These are phyloP conservation scores for Tagetes patula DNA, from an alignment of 129 eudicot species.

Conservation along the genomic window DNA sequence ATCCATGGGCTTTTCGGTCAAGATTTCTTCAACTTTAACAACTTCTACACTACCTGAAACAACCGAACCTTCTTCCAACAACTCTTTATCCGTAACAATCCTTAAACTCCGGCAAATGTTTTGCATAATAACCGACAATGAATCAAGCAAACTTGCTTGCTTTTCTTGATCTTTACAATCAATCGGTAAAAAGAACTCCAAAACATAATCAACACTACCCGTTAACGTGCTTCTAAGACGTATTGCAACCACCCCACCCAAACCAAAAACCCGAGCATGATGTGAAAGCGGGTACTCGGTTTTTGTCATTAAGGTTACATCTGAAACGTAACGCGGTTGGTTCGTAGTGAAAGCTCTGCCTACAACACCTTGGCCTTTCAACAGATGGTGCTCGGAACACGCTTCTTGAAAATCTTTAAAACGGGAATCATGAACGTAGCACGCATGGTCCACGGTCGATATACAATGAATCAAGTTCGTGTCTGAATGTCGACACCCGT, in stretches of 20 bases:
- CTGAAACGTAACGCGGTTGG: constrained; percentile 69
- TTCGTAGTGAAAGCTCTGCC: constrained; percentile 75
- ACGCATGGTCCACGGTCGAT: constrained; percentile 75
- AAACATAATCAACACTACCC: constrained; percentile 67
- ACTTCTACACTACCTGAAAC: constrained; percentile 11
- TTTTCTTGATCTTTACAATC: constrained; percentile 57
- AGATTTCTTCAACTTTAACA: constrained; percentile 39
- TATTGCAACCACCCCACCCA: constrained; percentile 84
- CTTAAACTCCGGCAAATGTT: constrained; percentile 62
- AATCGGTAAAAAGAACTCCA: constrained; percentile 82
- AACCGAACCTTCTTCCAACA: constrained; percentile 54
- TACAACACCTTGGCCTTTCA: constrained; percentile 83
- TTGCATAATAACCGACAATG: constrained; percentile 64
- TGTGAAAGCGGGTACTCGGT: constrained; percentile 94
- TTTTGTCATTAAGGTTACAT: constrained; percentile 52
- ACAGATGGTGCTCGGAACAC: constrained; percentile 81
- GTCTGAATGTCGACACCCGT: constrained; percentile 69
- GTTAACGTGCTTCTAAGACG: constrained; percentile 70
- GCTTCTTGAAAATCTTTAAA: constrained; percentile 72
- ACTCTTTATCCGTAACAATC: constrained; percentile 66
- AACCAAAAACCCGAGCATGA: constrained; percentile 68
- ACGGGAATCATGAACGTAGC: constrained; percentile 51
- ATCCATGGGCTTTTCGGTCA: constrained; percentile 28
- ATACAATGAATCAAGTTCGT: constrained; percentile 60
- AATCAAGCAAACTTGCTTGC: constrained; percentile 60